Evolutionary conservation across 2,329 filamentous ascomycete species (phyloP).

Genomic region (Decorospora gaudefroyi): DNA sequence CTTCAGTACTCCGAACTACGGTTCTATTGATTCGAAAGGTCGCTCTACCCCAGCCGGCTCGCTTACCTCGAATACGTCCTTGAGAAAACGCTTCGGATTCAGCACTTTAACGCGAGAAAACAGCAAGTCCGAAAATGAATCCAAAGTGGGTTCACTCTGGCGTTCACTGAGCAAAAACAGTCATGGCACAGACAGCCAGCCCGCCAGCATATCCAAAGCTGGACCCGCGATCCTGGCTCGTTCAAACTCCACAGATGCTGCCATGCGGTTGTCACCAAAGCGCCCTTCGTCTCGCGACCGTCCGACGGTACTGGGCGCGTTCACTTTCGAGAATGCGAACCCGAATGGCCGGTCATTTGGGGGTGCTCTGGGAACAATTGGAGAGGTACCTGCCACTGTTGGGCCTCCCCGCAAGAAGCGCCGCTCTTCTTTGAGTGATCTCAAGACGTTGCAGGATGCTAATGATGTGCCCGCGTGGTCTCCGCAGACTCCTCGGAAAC

Average conservation of each 20-base stretch:
- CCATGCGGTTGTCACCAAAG: constrained; percentile 57
- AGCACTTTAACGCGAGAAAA: constrained; percentile 76
- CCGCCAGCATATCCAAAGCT: constrained; percentile 67
- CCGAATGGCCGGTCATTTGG: constrained; percentile 35
- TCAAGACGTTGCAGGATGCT: constrained; percentile 69
- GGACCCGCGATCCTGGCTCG: constrained; percentile 60
- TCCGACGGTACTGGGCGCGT: constrained; percentile 54
- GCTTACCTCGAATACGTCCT: constrained; percentile 82
- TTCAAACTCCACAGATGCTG: constrained; percentile 78
- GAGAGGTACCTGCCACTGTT: constrained; percentile 50
- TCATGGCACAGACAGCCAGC: constrained; percentile 52
- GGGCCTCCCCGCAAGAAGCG: constrained; percentile 68
- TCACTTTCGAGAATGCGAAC: constrained; percentile 53
- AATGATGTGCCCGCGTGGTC: constrained; percentile 50
- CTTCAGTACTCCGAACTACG: constrained; percentile 56
- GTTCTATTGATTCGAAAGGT: constrained; percentile 62
- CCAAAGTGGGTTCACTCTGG: constrained; percentile 77
- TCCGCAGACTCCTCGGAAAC: constrained; percentile 44
- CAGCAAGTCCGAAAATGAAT: constrained; percentile 71
- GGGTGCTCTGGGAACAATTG: constrained; percentile 56
- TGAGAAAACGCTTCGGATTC: constrained; percentile 82
- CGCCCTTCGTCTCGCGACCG: constrained; percentile 62
- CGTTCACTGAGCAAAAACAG: constrained; percentile 83
- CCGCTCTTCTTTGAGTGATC: constrained; percentile 87
- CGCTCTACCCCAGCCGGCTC: constrained; percentile 71